A percentile compares a stretch with the other conserved stretches of the same genome.
Evolutionary conservation across 2,329 filamentous ascomycete species (phyloP).

Genomic region (Plectosphaerella sp.): DNA sequence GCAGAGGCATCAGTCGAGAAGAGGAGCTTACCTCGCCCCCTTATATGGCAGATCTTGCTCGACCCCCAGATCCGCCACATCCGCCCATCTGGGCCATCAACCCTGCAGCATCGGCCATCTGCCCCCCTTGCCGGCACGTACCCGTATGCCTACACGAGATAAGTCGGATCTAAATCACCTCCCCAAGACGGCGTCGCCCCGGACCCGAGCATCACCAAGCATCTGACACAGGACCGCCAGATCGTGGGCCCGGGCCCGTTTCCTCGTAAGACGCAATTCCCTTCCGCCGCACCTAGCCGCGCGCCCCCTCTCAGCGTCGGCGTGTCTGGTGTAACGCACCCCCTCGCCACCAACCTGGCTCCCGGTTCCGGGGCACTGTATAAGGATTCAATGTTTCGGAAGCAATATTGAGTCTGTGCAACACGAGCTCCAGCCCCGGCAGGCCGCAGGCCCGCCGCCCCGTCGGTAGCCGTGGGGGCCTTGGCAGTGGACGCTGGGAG

Average conservation of each 20-base stretch:
- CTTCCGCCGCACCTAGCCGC: not conserved
- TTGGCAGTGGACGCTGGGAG: too few species aligned
- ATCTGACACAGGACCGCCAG: too few species aligned
- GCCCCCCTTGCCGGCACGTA: not conserved
- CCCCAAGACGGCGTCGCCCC: too few species aligned
- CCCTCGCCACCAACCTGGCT: not conserved
- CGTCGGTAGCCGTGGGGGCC: too few species aligned
- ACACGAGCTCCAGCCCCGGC: not conserved
- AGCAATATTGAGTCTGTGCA: not conserved
- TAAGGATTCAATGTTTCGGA: not conserved
- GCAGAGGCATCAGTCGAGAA: not conserved
- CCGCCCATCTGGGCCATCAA: not conserved
- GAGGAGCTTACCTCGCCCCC: not conserved
- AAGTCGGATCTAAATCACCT: too few species aligned
- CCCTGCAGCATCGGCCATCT: not conserved
- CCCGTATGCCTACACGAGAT: too few species aligned
- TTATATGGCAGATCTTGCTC: not conserved
- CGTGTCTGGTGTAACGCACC: not conserved
- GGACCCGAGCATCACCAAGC: too few species aligned
- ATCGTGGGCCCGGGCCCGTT: too few species aligned
- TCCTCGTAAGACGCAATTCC: too few species aligned
- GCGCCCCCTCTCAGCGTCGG: not conserved
- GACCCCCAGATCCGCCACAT: not conserved
- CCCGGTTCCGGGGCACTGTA: not conserved
- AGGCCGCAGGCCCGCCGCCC: too few species aligned